Base-by-base conservation (phyloP, 2,329 filamentous ascomycete genomes). In the Mycosphaerella arachidis region DNA sequence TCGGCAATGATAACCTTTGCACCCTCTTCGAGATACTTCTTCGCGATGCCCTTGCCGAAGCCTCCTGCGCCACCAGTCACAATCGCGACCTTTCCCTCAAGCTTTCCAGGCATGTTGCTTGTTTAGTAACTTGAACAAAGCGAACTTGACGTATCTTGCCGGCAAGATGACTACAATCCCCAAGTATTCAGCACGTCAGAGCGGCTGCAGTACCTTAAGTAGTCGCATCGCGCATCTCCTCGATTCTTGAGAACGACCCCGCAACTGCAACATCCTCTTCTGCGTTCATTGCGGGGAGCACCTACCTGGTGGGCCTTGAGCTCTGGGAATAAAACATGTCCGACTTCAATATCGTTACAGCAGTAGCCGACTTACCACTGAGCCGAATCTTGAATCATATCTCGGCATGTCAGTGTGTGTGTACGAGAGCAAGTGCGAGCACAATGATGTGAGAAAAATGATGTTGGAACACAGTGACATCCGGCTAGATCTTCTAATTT, bases 1-100 rank as follows among this genome's bases (percentile, higher is more conserved):
- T 89, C 86, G 1, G 83, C 83, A 56, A 89, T 81, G 54, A 88
- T 71, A 35, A 88, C 84, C 63, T 80, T 80, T 53, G 80, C 81
- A 43, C 86, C 86, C 73, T 88, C 85, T 27, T 78, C 70, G 6
- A 80, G 77, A 70, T 87, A 87, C 57, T 82, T 82, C 57, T 79
- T 75, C 0, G 81, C 82, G 55, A 88, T 87, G 35, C 81, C 84
- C 58, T 81, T 83, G 57, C 86, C 86, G 65, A 89, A 89, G 1
- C 86, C 86, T 10, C 82, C 84, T 2, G 83, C 85, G 7, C 78
- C 85, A 52, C 86, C 81, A 6, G 83, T 85, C 24, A 85, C 79
- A 56, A 85, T 80, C 57, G 82, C 62, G 16, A 67, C 60, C 45
- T 67, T 67, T 55, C 60, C 63, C 59, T 64, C 57, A 10, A 67